Percentiles rank a stretch among this genome's conserved stretches.
Conservation (phyloP, 1,284 basidiomycete genomes). For the Leucocoprinus gongylophorus region DNA sequence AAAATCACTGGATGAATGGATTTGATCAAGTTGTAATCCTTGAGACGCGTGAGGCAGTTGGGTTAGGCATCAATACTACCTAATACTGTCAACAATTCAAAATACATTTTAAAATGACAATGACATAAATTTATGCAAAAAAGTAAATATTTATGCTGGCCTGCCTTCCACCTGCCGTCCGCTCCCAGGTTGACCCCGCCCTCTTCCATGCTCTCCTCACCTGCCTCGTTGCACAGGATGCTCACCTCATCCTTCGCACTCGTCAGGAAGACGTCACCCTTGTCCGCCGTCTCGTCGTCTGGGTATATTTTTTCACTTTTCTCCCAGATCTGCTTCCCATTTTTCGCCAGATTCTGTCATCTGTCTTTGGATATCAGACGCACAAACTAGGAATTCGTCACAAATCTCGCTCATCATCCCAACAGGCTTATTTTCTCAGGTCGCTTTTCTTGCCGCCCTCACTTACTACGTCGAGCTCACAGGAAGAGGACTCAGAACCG, state of each 20-base stretch:
- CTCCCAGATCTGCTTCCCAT: not conserved
- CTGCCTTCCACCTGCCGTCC: constrained; percentile 9
- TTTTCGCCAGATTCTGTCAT: constrained; percentile 45
- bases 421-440: constrained; percentile 40
- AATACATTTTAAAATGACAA: too few relatives aligned
- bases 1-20: not conserved
- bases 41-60: too few relatives aligned
- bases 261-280: constrained; percentile 51
- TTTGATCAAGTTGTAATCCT: not conserved
- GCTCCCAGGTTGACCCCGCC: constrained; percentile 52
- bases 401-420: constrained; percentile 11
- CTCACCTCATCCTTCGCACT: constrained; percentile 54
- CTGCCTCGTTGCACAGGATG: constrained; percentile 53
- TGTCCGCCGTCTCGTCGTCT: constrained; percentile 46
- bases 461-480: constrained; percentile 18
- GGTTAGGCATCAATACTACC: too few relatives aligned
- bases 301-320: constrained; percentile 39
- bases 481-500: constrained; percentile 24
- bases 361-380: constrained; percentile 50
- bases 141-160: too few relatives aligned
- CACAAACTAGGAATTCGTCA: constrained; percentile 49
- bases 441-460: constrained; percentile 44
- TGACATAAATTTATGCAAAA: too few relatives aligned
- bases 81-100: too few relatives aligned
- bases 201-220: constrained; percentile 62